Evolutionary conservation across 768 basidiomycete genomes (phyloP).

Genomic region (Agrocybe praecox): DNA sequence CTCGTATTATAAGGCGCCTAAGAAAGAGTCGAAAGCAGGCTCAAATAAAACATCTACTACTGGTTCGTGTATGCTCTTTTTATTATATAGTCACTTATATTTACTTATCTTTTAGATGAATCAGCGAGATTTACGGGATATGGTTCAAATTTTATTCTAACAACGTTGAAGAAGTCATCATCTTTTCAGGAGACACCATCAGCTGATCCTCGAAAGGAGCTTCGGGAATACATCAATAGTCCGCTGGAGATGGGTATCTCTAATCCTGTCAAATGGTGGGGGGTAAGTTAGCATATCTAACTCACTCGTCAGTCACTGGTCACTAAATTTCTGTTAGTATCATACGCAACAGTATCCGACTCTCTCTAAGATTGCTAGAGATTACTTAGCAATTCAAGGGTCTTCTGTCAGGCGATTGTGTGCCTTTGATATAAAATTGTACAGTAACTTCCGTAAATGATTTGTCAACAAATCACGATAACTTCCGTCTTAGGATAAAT

Average conservation of each 20-base stretch:
- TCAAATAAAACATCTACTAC: not conserved
- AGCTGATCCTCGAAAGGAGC: constrained; percentile 10
- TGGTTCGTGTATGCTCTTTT: not conserved
- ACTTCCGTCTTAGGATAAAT: too few species aligned
- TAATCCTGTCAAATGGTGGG: constrained; percentile 17
- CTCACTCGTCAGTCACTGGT: not conserved
- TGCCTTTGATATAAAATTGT: too few species aligned
- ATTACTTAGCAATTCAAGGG: constrained; percentile 28
- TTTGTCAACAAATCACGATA: too few species aligned
- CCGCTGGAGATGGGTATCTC: constrained; percentile 1
- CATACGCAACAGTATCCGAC: constrained; percentile 14
- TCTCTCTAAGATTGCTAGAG: constrained; percentile 11
- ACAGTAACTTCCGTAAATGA: too few species aligned
- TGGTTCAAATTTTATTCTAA: too few species aligned
- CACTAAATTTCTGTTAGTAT: constrained; percentile 6
- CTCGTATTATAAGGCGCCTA: constrained; percentile 7
- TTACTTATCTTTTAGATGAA: not conserved
- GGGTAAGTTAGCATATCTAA: constrained; percentile 7
- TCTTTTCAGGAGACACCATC: too few species aligned
- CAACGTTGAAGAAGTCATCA: too few species aligned
- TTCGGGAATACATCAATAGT: constrained; percentile 12
- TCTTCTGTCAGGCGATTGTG: too few species aligned
- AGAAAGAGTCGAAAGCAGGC: not conserved
- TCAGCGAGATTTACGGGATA: not conserved
- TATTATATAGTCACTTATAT: too few species aligned